phyloP scores from a whole-genome alignment of 2,329 filamentous ascomycete species.

The Ophiocordyceps unilateralis region DNA sequence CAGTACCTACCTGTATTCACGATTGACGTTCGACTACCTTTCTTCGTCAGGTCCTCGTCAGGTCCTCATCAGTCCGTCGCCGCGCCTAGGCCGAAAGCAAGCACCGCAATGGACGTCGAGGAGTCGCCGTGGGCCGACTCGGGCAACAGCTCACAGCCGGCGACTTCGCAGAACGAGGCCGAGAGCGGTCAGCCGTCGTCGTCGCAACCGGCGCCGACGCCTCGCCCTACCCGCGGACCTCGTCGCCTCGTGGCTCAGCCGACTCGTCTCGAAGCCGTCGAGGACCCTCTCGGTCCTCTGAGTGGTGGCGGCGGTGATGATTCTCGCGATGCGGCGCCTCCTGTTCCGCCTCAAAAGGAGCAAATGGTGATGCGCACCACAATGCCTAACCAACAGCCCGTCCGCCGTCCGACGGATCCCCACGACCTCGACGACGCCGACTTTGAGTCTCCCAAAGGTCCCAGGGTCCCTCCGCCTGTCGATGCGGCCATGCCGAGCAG shows the following conservation, averaged over 20 bases:
- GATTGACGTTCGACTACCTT: no score
- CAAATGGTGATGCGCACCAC: slow-evolving; percentile 42
- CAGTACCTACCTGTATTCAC: no score
- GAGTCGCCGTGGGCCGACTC: slow-evolving; percentile 38
- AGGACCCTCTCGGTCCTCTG: slow-evolving; percentile 62
- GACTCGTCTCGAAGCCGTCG: slow-evolving; percentile 61
- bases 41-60: no score
- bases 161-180: slow-evolving; percentile 15
- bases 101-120: slow-evolving; percentile 27
- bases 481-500: slow-evolving; percentile 36
- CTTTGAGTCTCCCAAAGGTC: slow-evolving; percentile 30
- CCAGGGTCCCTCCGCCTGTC: slow-evolving; percentile 50
- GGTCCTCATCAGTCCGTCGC: no score
- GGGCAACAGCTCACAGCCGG: slow-evolving; percentile 11
- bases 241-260: slow-evolving; percentile 57
- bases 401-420: slow-evolving; percentile 31
- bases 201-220: slow-evolving; percentile 14
- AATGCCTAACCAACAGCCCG: slow-evolving; percentile 28
- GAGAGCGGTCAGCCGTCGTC: slow-evolving; percentile 13
- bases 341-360: slow-evolving; percentile 53
- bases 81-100: no score
- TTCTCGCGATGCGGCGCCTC: slow-evolving; percentile 34
- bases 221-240: slow-evolving; percentile 29
- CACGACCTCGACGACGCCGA: slow-evolving; percentile 59
- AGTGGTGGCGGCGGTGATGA: slow-evolving; percentile 42